Evolutionary conservation across 2,329 filamentous ascomycete species (phyloP), one percentile per base, ranked within the genome.

Genomic region (Fusarium humuli): DNA sequence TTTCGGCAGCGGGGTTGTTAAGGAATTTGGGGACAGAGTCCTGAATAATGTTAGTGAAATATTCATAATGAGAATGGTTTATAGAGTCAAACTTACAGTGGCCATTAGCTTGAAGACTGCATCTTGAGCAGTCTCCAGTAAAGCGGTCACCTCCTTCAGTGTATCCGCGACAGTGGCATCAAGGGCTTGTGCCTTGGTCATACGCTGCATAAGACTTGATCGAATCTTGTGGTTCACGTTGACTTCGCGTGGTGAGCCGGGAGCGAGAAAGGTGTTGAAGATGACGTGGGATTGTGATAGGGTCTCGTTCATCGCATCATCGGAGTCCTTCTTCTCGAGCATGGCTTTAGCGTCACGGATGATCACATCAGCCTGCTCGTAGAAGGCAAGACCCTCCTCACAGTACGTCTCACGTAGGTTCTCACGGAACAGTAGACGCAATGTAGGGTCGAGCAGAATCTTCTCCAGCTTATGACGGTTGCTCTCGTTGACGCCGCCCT

Each of bases 61-160:
- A 53, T 56, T 10, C 3, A 7, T 10, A 11, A 2, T 16, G 6
- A n/a, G 4, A 5, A 10, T 2, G 5, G 0, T 6, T 18, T 8
- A 18, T 7, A 7, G 5, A 4, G 2, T 29, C 53, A 81, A 60
- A 90, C 94, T 87, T 90, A 98, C 94, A 80, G 94, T 97, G 69
- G 95, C 96, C 95, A 99, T 98, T 72, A 98, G 84, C 83, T 98
- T 98, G 84, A 98, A 98, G 29, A 99, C 95, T 11, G 94, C 96
- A 69, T 92, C 93, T 78, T 98, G 94, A 7, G 96, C 95, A 78
- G 97, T 93, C 80, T 97, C 94, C 76, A 98, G 98, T 2, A 98
- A 85, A 5, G 88, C 84, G 5, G 92, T 95, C 34, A 99, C 95
- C 79, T 98, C 95, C 70, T 93, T 91, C 32, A 98, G 83, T 67